Evolutionary conservation across 352 stramenopile genomes (phyloP), one percentile per base, ranked within the genome.

Genomic region (Peronosclerospora sorghi): DNA sequence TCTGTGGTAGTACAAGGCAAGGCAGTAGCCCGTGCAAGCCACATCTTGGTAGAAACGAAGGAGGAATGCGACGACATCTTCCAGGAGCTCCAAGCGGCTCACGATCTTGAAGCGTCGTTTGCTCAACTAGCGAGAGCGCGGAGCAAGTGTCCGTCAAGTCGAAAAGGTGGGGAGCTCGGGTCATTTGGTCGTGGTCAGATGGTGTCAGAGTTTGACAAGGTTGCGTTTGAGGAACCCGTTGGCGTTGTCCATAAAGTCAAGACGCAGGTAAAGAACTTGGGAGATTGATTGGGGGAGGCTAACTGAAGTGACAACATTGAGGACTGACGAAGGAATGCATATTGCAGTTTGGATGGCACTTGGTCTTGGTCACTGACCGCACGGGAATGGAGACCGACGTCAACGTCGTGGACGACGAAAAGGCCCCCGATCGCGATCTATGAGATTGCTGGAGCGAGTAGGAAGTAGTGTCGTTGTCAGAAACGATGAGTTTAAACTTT

Each of bases 261-360:
- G 49, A 86, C 76, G 18, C 68, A 85, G 69, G 73, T 80, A 34
- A 63, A 12, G 9, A 6, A 48, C 27, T 26, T 26, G 21, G 21
- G n/a, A 26, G 4, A 37, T 10, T n/a, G 14, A 37, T 29, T 15
- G 26, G 38, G 14, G 0, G 30, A 29, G 10, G 2, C 5, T 13
- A 27, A 15, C n/a, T 36, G n/a, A 17, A 35, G 8, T 27, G 32
- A 1, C 24, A 8, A 19, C 26, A 6, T 20, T 29, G 10, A 20
- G 21, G 43, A 48, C 19, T 65, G 24, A 51, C 50, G 3, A 4
- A 14, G 8, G 27, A 14, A 24, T 47, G 20, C 30, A 15, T 30
- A 3, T 32, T 47, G 26, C 37, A 86, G 72, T 89, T 89, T 65
- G 77, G 73, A 34, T 89, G 77, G 76, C 72, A 87, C 63, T 67